Evolutionary conservation across 1,284 basidiomycete genomes (phyloP).

Genomic region (Fistulina hepatica): DNA sequence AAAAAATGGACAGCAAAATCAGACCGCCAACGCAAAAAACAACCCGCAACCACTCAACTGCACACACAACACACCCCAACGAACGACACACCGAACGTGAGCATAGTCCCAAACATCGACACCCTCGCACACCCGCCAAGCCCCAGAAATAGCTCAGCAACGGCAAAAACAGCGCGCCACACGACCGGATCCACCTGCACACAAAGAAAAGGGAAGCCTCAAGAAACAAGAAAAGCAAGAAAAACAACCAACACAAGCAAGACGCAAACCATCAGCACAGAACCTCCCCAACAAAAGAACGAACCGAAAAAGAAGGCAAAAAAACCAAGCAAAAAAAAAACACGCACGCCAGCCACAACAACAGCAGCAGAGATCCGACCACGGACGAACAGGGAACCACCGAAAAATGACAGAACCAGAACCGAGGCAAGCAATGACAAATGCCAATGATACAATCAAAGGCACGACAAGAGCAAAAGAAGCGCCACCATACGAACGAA

Average conservation of each 20-base stretch:
- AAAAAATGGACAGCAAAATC: conserved; percentile 41
- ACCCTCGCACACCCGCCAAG: conserved; percentile 39
- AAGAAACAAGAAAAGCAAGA: neutral
- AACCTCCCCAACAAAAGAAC: conserved; percentile 1
- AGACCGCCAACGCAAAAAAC: too few relatives aligned
- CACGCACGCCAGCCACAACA: conserved; percentile 46
- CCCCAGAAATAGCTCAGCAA: conserved; percentile 41
- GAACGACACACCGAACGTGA: conserved; percentile 44
- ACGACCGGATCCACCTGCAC: neutral
- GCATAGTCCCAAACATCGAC: conserved; percentile 39
- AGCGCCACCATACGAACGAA: conserved; percentile 22
- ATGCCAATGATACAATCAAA: conserved; percentile 32
- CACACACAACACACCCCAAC: conserved; percentile 50
- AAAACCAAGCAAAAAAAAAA: conserved; percentile 1
- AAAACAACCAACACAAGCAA: neutral
- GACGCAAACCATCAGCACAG: conserved; percentile 20
- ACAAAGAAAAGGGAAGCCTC: neutral
- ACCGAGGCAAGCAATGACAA: conserved; percentile 55
- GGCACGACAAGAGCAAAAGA: conserved; percentile 3
- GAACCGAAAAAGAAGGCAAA: conserved; percentile 5
- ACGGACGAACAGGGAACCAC: conserved; percentile 31
- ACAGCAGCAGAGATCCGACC: conserved; percentile 36
- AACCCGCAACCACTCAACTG: conserved; percentile 12
- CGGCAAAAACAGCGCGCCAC: conserved; percentile 36
- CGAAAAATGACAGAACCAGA: conserved; percentile 38